Conservation (phyloP, 1,284 basidiomycete genomes). For the Rhodofomes roseus region DNA sequence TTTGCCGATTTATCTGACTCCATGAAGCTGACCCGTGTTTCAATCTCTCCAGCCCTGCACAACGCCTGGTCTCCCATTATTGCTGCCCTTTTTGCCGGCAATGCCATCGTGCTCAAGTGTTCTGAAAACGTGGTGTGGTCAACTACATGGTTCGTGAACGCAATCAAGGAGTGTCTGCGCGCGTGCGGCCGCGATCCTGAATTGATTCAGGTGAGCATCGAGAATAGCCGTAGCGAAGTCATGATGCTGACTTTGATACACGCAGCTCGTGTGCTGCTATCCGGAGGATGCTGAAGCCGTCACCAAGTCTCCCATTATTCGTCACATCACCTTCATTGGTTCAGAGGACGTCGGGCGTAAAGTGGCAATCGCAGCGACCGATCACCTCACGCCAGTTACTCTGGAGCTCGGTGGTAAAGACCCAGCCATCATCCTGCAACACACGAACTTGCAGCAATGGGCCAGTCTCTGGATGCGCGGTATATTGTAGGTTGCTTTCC, state of each 20-base stretch:
- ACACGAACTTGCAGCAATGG: constrained; percentile 69
- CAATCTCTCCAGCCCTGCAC: constrained; percentile 88
- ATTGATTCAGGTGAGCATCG: constrained; percentile 66
- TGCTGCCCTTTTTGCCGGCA: constrained; percentile 87
- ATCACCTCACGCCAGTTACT: constrained; percentile 84
- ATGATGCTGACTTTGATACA: neutral
- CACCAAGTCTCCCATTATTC: constrained; percentile 77
- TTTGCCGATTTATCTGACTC: neutral
- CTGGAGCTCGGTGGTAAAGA: constrained; percentile 90
- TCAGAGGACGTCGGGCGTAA: constrained; percentile 87
- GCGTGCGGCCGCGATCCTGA: constrained; percentile 80
- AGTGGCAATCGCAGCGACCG: constrained; percentile 80
- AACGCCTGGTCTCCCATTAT: constrained; percentile 93
- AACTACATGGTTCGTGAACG: constrained; percentile 76
- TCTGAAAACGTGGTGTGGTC: constrained; percentile 93
- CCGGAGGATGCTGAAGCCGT: constrained; percentile 84
- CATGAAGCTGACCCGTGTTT: no score
- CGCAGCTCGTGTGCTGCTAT: constrained; percentile 78
- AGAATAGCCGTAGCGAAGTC: neutral
- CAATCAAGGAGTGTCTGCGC: constrained; percentile 69
- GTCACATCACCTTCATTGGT: constrained; percentile 89
- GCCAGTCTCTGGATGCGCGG: constrained; percentile 81
- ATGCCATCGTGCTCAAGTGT: constrained; percentile 89
- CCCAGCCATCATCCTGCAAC: constrained; percentile 72
- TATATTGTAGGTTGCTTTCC: constrained; percentile 65